These are phyloP conservation scores for Colletotrichum liriopes DNA, from an alignment of 2,329 filamentous ascomycete genomes.

Conservation along the genomic window DNA sequence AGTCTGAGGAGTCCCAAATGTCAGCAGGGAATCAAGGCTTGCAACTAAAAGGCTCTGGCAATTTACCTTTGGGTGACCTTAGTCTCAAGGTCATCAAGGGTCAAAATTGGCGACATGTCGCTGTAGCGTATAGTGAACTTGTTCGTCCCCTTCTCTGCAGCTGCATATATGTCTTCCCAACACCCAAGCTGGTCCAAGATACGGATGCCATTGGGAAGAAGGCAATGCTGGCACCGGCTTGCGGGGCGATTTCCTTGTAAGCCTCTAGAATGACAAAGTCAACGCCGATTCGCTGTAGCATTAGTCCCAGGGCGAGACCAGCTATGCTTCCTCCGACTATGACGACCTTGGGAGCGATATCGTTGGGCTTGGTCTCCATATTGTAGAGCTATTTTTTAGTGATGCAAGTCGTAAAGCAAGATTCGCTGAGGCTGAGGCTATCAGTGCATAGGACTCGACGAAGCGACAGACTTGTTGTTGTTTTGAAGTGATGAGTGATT, in stretches of 20 bases:
- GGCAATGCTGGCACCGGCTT: not conserved
- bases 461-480: no score
- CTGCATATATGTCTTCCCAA: not conserved
- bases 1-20: not conserved
- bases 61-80: not conserved
- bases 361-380: no score
- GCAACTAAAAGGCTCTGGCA: no score
- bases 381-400: no score
- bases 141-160: not conserved
- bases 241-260: not conserved
- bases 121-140: no score
- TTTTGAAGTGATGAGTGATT: no score
- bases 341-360: not conserved
- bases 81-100: not conserved
- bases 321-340: constrained; percentile 1
- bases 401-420: no score
- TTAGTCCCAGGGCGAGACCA: not conserved
- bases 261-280: not conserved
- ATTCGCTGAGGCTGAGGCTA: no score
- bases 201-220: not conserved
- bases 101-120: not conserved
- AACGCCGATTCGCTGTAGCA: not conserved
- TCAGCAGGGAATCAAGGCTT: no score
- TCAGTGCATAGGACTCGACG: no score
- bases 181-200: not conserved